Percentiles rank a stretch among this genome's conserved stretches.
These are phyloP conservation scores for Mycotypha africana DNA, from an alignment of 371 early-diverging fungal species.

Conservation along the genomic window DNA sequence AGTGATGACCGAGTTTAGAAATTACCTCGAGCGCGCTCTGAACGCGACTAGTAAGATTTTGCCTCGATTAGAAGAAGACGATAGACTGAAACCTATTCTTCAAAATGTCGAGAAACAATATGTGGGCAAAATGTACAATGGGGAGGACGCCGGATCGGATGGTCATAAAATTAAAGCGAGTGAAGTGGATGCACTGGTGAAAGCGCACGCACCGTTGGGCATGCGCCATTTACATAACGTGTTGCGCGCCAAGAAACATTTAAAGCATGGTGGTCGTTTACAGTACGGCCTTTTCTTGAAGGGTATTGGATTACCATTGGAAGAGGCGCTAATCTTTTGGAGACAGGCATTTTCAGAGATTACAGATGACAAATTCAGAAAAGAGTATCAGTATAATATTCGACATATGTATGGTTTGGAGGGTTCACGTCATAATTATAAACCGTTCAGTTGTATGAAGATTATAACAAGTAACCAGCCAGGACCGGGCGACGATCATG, in stretches of 20 bases:
- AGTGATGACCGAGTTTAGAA: slow-evolving; percentile 74
- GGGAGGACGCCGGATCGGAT: slow-evolving; percentile 34
- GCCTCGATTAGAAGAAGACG: slow-evolving; percentile 92
- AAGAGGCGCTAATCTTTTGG: slow-evolving; percentile 94
- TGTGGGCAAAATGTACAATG: slow-evolving; percentile 54
- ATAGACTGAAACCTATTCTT: slow-evolving; percentile 84
- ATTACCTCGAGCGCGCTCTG: slow-evolving; percentile 30
- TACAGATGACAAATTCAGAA: slow-evolving; percentile 90
- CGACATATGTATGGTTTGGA: slow-evolving; percentile 98
- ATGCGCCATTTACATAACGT: slow-evolving; percentile 79
- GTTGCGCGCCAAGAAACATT: slow-evolving; percentile 72
- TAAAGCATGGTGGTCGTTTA: slow-evolving; percentile 86
- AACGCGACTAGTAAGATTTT: slow-evolving; percentile 58
- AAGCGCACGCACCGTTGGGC: slow-evolving; percentile 85
- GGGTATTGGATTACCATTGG: slow-evolving; percentile 87
- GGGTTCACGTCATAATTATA: slow-evolving; percentile 92
- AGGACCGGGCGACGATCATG: slow-evolving; percentile 82
- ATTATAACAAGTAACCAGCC: slow-evolving; percentile 83
- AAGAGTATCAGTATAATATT: slow-evolving; percentile 92
- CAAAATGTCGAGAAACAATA: slow-evolving; percentile 82
- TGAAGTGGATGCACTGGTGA: slow-evolving; percentile 55
- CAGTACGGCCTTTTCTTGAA: slow-evolving; percentile 94
- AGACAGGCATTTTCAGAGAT: slow-evolving; percentile 66
- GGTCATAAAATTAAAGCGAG: slow-evolving; percentile 53
- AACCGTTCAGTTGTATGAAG: slow-evolving; percentile 86